Percentiles rank a stretch among this genome's conserved stretches.
Conservation (phyloP, 2,329 filamentous ascomycete genomes). For the Colletotrichum sp. region DNA sequence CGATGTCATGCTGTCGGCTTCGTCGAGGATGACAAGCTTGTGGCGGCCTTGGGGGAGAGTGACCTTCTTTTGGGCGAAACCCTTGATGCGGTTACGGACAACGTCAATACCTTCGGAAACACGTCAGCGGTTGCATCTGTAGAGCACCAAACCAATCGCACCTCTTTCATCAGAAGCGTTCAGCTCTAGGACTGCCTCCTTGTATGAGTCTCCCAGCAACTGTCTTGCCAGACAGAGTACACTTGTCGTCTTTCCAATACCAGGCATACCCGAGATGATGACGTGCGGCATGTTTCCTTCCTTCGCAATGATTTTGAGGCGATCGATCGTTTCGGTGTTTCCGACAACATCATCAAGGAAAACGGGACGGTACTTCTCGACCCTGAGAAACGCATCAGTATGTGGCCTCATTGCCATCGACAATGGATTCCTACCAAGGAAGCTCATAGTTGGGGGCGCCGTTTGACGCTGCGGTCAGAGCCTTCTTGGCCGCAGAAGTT, state of each 20-base stretch:
- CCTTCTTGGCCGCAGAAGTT: conserved; percentile 62
- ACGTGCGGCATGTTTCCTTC: conserved; percentile 99
- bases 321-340: conserved; percentile 96
- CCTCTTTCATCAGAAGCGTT: conserved; percentile 96
- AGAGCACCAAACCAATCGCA: conserved; percentile 40
- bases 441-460: conserved; percentile 71
- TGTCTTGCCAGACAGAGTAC: conserved; percentile 92
- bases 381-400: conserved; percentile 62
- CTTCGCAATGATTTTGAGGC: conserved; percentile 96
- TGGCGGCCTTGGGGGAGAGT: conserved; percentile 89
- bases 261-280: conserved; percentile 99
- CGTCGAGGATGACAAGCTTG: conserved; percentile 96
- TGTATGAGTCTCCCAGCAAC: conserved; percentile 90
- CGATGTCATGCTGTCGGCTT: conserved; percentile 97
- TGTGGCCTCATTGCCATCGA: background rate
- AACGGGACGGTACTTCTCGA: conserved; percentile 95
- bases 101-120: conserved; percentile 80
- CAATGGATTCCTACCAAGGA: conserved; percentile 67
- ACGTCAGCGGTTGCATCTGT: background rate
- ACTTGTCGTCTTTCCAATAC: conserved; percentile 97
- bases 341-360: conserved; percentile 97
- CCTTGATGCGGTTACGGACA: conserved; percentile 96
- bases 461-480: conserved; percentile 54
- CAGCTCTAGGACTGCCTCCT: conserved; percentile 94
- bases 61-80: conserved; percentile 98